Base-by-base conservation (phyloP, 139 green algal species). In the Marvania coccoides region DNA sequence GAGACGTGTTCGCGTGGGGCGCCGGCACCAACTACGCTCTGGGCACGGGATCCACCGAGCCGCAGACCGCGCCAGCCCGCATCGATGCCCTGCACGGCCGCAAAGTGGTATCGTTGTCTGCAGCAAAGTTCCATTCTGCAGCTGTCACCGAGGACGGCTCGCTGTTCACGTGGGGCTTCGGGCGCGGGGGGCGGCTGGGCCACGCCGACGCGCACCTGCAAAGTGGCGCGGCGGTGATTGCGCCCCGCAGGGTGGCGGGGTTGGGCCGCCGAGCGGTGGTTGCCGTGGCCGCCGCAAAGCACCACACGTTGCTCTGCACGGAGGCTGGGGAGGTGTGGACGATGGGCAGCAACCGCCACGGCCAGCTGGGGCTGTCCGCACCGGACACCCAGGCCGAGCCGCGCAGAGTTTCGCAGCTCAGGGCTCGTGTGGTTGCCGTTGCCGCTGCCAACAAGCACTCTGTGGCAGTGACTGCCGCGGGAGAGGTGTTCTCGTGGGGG, bases 21-120 rank as follows among this genome's bases (percentile, higher is more conserved):
- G 89, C 79, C 65, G 93, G 93, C 5, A 77, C 80, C 46, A 97
- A 98, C 81, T 97, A 91, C 62, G 84, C 92, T 71, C 80, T 98
- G 29, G 92, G 92, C 26, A 96, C 91, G 37, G 91, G 90, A 59
- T 78, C 59, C 34, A 59, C 31, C 6, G 60, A 54, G 10, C 19
- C 70, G 56, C 47, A 76, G 57, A 5, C 55, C 10, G 65, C 42
- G 3, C 90, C 87, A 2, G 54, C 80, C 30, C 60, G 86, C 6
- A 53, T 95, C 34, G 87, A 92, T 34, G 59, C 57, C 6, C 67
- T 93, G 45, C 73, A 76, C 13, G 63, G 45, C 51, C 10, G 35
- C n/a, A 26, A 42, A 13, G 72, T 91, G 10, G 67, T 77, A 19
- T 35, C 39, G 1, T 35, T 96, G 13, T 70, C 81, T 1, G 85